These are phyloP conservation scores for Vigna mungo DNA, from an alignment of 306 rosid genomes.

Conservation along the genomic window DNA sequence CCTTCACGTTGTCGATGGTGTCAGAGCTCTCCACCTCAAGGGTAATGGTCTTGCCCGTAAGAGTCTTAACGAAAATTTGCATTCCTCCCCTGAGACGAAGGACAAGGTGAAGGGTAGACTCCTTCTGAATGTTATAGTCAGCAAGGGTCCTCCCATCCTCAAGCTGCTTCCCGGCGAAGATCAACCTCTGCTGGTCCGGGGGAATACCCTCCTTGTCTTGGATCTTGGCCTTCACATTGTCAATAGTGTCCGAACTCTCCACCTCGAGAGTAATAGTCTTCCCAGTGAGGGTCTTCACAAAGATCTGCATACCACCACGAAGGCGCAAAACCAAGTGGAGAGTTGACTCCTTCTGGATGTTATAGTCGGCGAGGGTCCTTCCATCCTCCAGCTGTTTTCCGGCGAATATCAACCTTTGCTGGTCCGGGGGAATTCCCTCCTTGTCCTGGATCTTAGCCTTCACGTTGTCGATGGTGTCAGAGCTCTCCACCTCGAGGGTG, in stretches of 20 bases:
- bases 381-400: constrained; percentile 76
- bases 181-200: constrained; percentile 79
- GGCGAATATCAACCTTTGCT: constrained; percentile 76
- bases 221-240: constrained; percentile 67
- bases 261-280: constrained; percentile 78
- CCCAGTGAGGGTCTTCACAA: constrained; percentile 67
- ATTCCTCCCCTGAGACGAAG: too few species aligned
- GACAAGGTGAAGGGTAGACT: constrained; percentile 69
- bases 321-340: constrained; percentile 72
- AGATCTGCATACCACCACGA: constrained; percentile 72
- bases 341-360: constrained; percentile 78
- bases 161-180: constrained; percentile 70
- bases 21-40: too few species aligned
- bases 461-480: constrained; percentile 71
- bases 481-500: constrained; percentile 68
- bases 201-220: constrained; percentile 81
- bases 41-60: too few species aligned
- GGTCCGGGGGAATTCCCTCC: constrained; percentile 77
- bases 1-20: constrained; percentile 66
- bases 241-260: constrained; percentile 74
- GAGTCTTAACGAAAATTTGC: too few species aligned
- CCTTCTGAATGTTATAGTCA: constrained; percentile 78
- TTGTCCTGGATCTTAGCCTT: constrained; percentile 80
- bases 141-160: constrained; percentile 77
- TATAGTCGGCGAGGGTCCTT: constrained; percentile 62